Evolutionary conservation across 768 basidiomycete genomes (phyloP).

Genomic region (Scleroderma bovista): DNA sequence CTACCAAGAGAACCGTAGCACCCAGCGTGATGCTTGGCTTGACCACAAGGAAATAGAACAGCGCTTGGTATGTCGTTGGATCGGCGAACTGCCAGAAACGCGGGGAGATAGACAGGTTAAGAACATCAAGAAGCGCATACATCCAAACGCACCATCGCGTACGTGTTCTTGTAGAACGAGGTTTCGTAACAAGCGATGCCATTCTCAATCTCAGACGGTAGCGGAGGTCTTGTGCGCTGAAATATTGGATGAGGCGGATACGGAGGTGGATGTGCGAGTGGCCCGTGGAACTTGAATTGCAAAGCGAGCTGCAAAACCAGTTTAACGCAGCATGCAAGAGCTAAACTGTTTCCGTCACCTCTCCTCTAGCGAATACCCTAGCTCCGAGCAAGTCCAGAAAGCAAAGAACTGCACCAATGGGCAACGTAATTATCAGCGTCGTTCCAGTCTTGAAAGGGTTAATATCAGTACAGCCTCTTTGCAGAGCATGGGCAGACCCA

Average conservation of each 20-base stretch:
- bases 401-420: constrained; percentile 70
- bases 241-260: constrained; percentile 73
- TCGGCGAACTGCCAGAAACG: constrained; percentile 59
- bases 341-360: constrained; percentile 37
- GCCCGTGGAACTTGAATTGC: constrained; percentile 65
- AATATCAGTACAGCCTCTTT: constrained; percentile 8
- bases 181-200: constrained; percentile 48
- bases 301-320: constrained; percentile 45
- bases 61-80: constrained; percentile 74
- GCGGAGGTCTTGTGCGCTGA: constrained; percentile 51
- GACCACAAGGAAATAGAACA: constrained; percentile 86
- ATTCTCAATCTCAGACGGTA: constrained; percentile 44
- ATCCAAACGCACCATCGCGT: constrained; percentile 59
- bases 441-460: constrained; percentile 56
- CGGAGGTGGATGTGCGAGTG: constrained; percentile 56
- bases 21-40: constrained; percentile 76
- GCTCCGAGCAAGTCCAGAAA: constrained; percentile 76
- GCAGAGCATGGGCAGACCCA: constrained; percentile 23
- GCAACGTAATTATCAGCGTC: constrained; percentile 72
- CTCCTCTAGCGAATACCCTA: constrained; percentile 61
- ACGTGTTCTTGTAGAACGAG: constrained; percentile 78
- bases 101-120: constrained; percentile 6
- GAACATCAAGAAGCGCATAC: background rate
- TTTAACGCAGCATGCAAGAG: constrained; percentile 1
- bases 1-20: constrained; percentile 48